These are phyloP conservation scores for Trametes villosa DNA, from an alignment of 768 basidiomycete genomes.

Conservation along the genomic window DNA sequence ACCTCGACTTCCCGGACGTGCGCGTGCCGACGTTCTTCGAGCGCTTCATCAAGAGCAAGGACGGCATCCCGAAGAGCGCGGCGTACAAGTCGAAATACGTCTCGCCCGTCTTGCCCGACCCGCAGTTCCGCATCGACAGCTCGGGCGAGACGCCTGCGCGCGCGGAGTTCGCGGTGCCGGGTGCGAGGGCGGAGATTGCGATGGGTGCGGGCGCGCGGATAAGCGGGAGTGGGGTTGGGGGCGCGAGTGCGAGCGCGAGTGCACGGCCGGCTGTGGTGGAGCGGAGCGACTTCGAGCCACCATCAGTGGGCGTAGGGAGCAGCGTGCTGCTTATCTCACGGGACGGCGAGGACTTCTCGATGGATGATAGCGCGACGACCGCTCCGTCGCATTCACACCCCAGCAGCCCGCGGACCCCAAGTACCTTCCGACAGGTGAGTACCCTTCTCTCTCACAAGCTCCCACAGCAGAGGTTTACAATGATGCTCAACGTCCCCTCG, in stretches of 20 bases:
- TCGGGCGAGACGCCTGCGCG: background rate
- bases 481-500: background rate
- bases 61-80: constrained; percentile 16
- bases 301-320: background rate
- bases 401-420: background rate
- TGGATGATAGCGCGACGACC: constrained; percentile 12
- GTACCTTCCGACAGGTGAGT: constrained; percentile 4
- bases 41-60: constrained; percentile 14
- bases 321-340: constrained; percentile 20
- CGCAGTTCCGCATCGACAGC: constrained; percentile 20
- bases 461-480: background rate
- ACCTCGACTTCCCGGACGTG: constrained; percentile 6
- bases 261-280: background rate
- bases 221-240: background rate
- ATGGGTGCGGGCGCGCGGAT: background rate
- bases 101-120: constrained; percentile 17
- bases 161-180: background rate
- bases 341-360: constrained; percentile 15
- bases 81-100: constrained; percentile 18
- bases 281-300: constrained; percentile 2
- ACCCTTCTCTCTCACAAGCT: background rate
- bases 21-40: constrained; percentile 18
- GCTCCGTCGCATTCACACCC: background rate
- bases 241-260: background rate
- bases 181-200: background rate